Conservation (phyloP, 2,329 filamentous ascomycete species). For the Fusarium napiforme region DNA sequence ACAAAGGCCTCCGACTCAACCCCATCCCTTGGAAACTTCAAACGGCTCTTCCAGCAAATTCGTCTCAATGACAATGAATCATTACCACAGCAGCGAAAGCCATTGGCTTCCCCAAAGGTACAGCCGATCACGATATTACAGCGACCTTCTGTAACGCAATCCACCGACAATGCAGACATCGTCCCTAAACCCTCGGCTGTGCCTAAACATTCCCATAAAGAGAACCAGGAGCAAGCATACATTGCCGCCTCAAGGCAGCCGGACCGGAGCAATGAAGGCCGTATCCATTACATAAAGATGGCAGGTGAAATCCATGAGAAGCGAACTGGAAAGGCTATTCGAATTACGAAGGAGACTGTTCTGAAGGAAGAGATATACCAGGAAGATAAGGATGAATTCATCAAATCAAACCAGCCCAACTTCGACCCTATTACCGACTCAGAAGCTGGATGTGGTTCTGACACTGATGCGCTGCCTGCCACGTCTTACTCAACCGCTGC, state of each 20-base stretch:
- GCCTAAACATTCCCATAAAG: conserved; percentile 77
- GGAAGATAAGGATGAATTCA: conserved; percentile 86
- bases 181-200: neutral
- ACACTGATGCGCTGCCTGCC: conserved; percentile 33
- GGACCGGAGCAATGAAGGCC: conserved; percentile 86
- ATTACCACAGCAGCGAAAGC: neutral
- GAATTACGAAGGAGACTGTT: conserved; percentile 86
- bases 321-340: conserved; percentile 82
- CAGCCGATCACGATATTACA: conserved; percentile 22
- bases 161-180: neutral
- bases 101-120: neutral
- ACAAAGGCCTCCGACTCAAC: neutral
- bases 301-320: conserved; percentile 93
- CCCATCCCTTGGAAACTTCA: conserved; percentile 31
- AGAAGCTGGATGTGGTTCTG: conserved; percentile 31
- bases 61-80: neutral
- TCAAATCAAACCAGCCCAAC: conserved; percentile 69
- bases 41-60: conserved; percentile 30
- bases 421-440: conserved; percentile 22
- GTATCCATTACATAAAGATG: conserved; percentile 86
- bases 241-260: conserved; percentile 89
- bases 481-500: conserved; percentile 38
- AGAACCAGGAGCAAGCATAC: conserved; percentile 88
- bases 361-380: conserved; percentile 96
- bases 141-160: neutral